A percentile compares a stretch with the other conserved stretches of the same genome.
Evolutionary conservation across 2,329 filamentous ascomycete species (phyloP).

Genomic region (Calonectria pteridis): DNA sequence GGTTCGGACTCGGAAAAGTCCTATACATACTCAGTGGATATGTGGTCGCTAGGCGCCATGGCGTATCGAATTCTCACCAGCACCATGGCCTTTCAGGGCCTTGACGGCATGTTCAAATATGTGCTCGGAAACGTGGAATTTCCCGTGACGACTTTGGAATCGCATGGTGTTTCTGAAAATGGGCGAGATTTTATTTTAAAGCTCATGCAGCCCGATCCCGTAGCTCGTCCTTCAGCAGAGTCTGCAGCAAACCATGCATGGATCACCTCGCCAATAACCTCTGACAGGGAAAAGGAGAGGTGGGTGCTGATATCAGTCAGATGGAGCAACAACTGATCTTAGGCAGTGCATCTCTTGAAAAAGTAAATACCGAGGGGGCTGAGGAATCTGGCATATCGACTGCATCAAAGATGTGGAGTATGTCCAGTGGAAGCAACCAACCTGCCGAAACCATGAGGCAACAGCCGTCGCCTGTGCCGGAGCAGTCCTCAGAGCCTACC

Average conservation of each 20-base stretch:
- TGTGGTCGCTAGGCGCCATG: constrained; percentile 5
- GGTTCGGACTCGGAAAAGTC: neutral
- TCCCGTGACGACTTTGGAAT: neutral
- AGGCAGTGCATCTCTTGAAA: neutral
- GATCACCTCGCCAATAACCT: neutral
- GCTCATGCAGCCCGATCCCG: neutral
- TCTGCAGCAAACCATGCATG: neutral
- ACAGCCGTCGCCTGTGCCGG: too few relatives aligned
- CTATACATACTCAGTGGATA: neutral
- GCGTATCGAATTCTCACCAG: neutral
- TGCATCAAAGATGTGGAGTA: neutral
- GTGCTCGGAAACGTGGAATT: neutral
- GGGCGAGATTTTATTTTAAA: neutral
- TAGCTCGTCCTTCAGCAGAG: neutral
- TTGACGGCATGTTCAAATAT: neutral
- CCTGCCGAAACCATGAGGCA: too few relatives aligned
- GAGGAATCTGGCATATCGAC: neutral
- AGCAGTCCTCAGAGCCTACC: too few relatives aligned
- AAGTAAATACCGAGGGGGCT: neutral
- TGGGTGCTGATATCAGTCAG: neutral
- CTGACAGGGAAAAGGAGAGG: neutral
- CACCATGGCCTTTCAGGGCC: neutral
- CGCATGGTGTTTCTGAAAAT: neutral
- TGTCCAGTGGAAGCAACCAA: too few relatives aligned
- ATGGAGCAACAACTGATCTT: too few relatives aligned